Conservation (phyloP, 768 basidiomycete genomes). For the Piloderma croceum region DNA sequence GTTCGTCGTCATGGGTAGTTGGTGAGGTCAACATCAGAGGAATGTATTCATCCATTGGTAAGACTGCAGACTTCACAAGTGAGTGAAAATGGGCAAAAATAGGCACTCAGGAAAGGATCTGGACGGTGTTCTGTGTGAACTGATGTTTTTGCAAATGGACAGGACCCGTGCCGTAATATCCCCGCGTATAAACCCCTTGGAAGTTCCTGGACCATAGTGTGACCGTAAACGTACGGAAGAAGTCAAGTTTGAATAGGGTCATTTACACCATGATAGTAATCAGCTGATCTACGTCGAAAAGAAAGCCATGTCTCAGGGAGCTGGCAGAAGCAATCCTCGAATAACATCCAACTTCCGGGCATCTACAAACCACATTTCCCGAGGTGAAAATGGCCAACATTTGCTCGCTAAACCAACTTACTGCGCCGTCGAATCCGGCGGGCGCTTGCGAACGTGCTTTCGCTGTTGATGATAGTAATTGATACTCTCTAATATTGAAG, state of each 20-base stretch:
- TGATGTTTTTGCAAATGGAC: too few species aligned
- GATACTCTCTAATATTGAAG: too few species aligned
- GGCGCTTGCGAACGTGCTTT: too few species aligned
- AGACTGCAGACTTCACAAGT: too few species aligned
- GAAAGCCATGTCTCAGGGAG: constrained; percentile 12
- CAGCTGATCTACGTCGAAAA: background rate
- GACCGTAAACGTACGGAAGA: background rate
- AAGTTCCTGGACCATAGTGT: constrained; percentile 10
- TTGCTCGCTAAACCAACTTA: constrained; percentile 8
- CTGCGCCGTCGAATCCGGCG: constrained; percentile 8
- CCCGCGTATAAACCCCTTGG: constrained; percentile 5
- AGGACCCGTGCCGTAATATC: too few species aligned
- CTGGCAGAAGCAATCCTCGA: constrained; percentile 9
- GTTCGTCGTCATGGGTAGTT: constrained; percentile 7
- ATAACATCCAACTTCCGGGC: too few species aligned
- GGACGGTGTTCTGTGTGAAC: too few species aligned
- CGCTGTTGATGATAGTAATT: too few species aligned
- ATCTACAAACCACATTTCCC: too few species aligned
- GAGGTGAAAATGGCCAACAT: too few species aligned
- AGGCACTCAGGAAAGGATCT: too few species aligned
- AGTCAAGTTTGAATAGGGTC: constrained; percentile 1
- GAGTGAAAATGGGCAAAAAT: too few species aligned
- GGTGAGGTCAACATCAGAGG: constrained; percentile 4
- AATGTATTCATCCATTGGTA: constrained; percentile 11
- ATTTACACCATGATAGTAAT: constrained; percentile 8